These are phyloP conservation scores for Stromatinia cepivora DNA, from an alignment of 2,329 filamentous ascomycete species.

Conservation along the genomic window DNA sequence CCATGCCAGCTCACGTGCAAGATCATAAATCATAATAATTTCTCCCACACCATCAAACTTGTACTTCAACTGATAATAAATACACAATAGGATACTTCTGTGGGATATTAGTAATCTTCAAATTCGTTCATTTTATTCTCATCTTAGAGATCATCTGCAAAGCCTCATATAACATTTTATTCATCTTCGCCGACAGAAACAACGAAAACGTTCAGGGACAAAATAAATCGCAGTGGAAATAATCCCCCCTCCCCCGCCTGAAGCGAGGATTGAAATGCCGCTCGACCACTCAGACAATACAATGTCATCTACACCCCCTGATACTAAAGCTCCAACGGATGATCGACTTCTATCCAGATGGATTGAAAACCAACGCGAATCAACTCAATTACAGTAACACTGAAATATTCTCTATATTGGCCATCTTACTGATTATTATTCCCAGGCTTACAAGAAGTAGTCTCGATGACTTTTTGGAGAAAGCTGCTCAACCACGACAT, in stretches of 20 bases:
- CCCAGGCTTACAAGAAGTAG: slow-evolving; percentile 32
- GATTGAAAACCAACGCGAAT: slow-evolving; percentile 46
- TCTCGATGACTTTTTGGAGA: slow-evolving; percentile 32
- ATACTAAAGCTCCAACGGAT: slow-evolving; percentile 27
- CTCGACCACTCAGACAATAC: slow-evolving; percentile 1
- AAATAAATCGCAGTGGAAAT: background rate
- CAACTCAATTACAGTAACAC: slow-evolving; percentile 43
- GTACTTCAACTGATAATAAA: background rate
- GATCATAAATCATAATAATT: background rate
- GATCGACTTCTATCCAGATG: slow-evolving; percentile 42
- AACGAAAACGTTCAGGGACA: background rate
- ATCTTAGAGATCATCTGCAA: background rate
- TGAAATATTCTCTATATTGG: slow-evolving; percentile 29
- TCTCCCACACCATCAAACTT: slow-evolving; percentile 16
- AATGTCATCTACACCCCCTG: background rate
- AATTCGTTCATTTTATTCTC: background rate
- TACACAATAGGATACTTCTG: background rate
- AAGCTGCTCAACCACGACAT: slow-evolving; percentile 51
- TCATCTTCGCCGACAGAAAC: background rate
- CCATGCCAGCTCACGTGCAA: slow-evolving; percentile 8
- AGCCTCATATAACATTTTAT: background rate
- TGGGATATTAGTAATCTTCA: background rate
- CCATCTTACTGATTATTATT: background rate
- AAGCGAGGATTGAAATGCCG: slow-evolving; percentile 10
- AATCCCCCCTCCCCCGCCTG: background rate